phyloP scores from a whole-genome alignment of 495 filamentous ascomycete species.

The Podospora bellae-mahoneyi region DNA sequence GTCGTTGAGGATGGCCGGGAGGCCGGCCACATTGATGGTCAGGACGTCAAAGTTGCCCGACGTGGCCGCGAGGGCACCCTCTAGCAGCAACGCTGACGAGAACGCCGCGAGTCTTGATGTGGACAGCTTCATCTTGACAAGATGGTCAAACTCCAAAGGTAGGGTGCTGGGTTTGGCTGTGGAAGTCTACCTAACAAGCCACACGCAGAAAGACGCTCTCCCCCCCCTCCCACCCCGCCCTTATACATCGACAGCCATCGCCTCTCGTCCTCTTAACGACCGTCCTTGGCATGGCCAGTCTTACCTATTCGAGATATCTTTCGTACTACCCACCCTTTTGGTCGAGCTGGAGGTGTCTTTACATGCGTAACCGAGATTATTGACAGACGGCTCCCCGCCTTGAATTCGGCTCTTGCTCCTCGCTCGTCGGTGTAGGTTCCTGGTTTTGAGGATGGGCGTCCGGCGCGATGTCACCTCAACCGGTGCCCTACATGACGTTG shows the following conservation, averaged over 20 bases:
- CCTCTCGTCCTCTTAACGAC: background rate
- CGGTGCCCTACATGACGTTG: conserved; percentile 6
- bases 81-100: conserved; percentile 5
- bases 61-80: background rate
- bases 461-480: conserved; percentile 18
- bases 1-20: conserved; percentile 50
- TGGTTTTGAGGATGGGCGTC: conserved; percentile 5
- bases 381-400: background rate
- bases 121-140: background rate
- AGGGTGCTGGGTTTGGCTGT: background rate
- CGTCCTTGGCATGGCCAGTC: background rate
- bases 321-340: background rate
- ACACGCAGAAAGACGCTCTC: background rate
- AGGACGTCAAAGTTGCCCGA: conserved; percentile 49
- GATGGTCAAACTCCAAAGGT: background rate
- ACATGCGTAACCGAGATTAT: background rate
- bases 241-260: background rate
- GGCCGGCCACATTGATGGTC: conserved; percentile 59
- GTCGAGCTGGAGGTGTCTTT: background rate
- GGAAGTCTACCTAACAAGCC: background rate
- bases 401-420: background rate
- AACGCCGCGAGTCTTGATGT: background rate
- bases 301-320: background rate
- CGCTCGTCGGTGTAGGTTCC: background rate
- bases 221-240: too few relatives aligned